A percentile compares a stretch with the other conserved stretches of the same genome.
These are phyloP conservation scores for Coemansia sp. DNA, from an alignment of 192 early-diverging fungal species.

Conservation along the genomic window DNA sequence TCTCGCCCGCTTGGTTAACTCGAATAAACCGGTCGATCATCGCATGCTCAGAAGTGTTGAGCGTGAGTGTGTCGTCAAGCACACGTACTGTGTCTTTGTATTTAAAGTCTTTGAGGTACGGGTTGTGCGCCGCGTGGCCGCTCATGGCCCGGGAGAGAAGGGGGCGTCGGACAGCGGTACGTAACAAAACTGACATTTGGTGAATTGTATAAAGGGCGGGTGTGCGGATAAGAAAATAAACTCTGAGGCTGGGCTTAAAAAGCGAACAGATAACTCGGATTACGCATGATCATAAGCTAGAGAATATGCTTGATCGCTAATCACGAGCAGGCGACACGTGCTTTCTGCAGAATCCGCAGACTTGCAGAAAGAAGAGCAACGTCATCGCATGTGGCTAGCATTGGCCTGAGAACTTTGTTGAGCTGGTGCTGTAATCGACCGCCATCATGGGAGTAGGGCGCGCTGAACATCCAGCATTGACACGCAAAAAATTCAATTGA, in stretches of 20 bases:
- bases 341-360: too few relatives aligned
- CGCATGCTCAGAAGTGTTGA: constrained; percentile 58
- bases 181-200: constrained; percentile 5
- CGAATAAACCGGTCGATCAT: constrained; percentile 78
- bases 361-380: too few relatives aligned
- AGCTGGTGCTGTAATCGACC: not conserved
- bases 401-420: not conserved
- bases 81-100: constrained; percentile 32
- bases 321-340: too few relatives aligned
- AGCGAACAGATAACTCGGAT: too few relatives aligned
- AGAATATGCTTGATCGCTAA: too few relatives aligned
- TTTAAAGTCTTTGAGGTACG: constrained; percentile 39
- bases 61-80: constrained; percentile 22
- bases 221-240: too few relatives aligned
- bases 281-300: too few relatives aligned
- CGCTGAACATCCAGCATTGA: not conserved
- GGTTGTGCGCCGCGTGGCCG: constrained; percentile 42
- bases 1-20: constrained; percentile 96
- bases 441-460: not conserved
- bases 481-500: too few relatives aligned
- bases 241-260: too few relatives aligned
- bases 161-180: not conserved
- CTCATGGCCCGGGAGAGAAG: constrained; percentile 17
- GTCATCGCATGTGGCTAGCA: too few relatives aligned
- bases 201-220: too few relatives aligned